Percentiles rank a stretch among this genome's conserved stretches.
phyloP scores from a whole-genome alignment of 331 rosid genomes.

The Ulmus americana region DNA sequence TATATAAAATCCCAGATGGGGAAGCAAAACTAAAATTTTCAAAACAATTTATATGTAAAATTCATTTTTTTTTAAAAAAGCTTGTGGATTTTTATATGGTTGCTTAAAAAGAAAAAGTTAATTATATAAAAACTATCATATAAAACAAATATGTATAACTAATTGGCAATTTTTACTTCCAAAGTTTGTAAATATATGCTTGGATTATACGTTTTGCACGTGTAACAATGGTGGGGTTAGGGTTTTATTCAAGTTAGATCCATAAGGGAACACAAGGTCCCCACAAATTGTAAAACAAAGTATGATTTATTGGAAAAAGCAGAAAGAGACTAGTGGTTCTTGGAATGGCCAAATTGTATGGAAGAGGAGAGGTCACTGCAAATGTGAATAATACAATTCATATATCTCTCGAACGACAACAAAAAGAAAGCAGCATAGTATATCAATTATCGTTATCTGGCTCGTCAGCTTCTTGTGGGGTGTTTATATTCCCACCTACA shows the following conservation, averaged over 20 bases:
- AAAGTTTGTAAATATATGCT: neutral
- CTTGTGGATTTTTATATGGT: too few species aligned
- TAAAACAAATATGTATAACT: too few species aligned
- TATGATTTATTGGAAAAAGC: slow-evolving; percentile 14
- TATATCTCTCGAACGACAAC: slow-evolving; percentile 15
- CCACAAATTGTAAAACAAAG: slow-evolving; percentile 15
- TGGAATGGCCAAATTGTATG: neutral
- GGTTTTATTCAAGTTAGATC: slow-evolving; percentile 8
- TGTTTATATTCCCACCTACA: neutral
- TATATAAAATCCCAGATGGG: too few species aligned
- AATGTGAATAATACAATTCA: slow-evolving; percentile 25
- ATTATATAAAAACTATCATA: neutral
- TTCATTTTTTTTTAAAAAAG: too few species aligned
- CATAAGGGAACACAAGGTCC: slow-evolving; percentile 18
- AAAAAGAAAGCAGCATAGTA: neutral
- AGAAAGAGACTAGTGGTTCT: slow-evolving; percentile 19
- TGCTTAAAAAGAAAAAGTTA: too few species aligned
- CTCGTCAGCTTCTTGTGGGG: slow-evolving; percentile 4
- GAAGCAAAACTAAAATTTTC: too few species aligned
- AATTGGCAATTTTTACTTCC: neutral
- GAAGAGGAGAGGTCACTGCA: slow-evolving; percentile 7
- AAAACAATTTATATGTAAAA: too few species aligned
- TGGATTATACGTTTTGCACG: slow-evolving; percentile 3
- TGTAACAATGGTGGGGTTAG: slow-evolving; percentile 11
- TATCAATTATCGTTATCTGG: slow-evolving; percentile 1